These are phyloP conservation scores for Phytomonas sp. DNA, from an alignment of 208 protist genomes.

Conservation along the genomic window DNA sequence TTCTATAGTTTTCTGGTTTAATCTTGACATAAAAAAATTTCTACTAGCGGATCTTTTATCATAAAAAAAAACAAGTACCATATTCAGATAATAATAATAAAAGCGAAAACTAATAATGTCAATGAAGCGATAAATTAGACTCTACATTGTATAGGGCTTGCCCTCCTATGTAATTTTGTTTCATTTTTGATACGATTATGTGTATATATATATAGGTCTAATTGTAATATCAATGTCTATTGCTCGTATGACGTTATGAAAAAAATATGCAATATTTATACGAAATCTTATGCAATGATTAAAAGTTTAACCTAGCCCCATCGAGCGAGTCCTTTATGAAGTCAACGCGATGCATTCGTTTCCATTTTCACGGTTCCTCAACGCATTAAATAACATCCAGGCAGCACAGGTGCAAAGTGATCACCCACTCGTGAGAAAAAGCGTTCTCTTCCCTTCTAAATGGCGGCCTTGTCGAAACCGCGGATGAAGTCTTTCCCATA, in stretches of 20 bases:
- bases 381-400: conserved; percentile 49
- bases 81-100: background rate
- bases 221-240: background rate
- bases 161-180: background rate
- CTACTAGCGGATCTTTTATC: background rate
- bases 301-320: conserved; percentile 76
- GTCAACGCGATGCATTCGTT: conserved; percentile 28
- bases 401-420: conserved; percentile 39
- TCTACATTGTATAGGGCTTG: background rate
- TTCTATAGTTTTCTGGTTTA: background rate
- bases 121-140: background rate
- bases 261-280: conserved; percentile 8
- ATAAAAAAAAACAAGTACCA: background rate
- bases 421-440: conserved; percentile 62
- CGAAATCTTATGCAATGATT: background rate
- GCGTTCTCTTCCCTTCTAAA: conserved; percentile 26
- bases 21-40: background rate
- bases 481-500: conserved; percentile 77
- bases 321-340: conserved; percentile 46
- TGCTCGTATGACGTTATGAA: background rate
- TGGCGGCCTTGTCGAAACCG: conserved; percentile 81
- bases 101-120: background rate
- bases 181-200: conserved; percentile 4
- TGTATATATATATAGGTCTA: conserved; percentile 10
- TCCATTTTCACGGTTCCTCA: conserved; percentile 44